Conservation (phyloP, 176 grass and related monocot species). For the Oryza rufipogon region DNA sequence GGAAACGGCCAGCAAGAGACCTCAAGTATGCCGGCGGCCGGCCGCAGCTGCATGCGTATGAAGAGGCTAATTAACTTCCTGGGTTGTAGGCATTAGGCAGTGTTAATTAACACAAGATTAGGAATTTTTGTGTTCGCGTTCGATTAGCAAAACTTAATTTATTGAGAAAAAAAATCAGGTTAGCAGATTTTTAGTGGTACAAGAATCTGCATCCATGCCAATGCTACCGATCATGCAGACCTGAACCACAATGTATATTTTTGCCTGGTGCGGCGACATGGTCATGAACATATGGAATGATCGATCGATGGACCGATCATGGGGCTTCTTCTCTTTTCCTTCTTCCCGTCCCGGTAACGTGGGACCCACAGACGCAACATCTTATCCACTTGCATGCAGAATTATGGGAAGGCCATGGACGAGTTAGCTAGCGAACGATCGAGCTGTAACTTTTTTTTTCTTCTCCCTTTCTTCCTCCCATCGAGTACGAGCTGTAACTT, state of each 20-base stretch:
- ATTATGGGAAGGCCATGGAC: conserved; percentile 38
- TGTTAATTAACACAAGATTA: too few species aligned
- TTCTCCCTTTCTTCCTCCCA: conserved; percentile 21
- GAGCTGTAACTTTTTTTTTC: conserved; percentile 31
- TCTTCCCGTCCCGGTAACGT: neutral
- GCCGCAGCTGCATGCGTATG: too few species aligned
- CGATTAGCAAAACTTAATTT: neutral
- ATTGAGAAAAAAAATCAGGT: neutral
- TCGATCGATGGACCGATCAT: neutral
- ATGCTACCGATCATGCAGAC: neutral
- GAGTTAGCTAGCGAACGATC: neutral
- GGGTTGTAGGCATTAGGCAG: too few species aligned
- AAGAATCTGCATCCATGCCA: neutral
- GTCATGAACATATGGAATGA: neutral
- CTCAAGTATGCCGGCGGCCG: neutral
- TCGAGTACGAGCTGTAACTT: conserved; percentile 48
- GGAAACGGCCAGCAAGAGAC: neutral
- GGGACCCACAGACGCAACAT: conserved; percentile 20
- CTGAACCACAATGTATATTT: neutral
- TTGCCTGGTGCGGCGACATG: neutral
- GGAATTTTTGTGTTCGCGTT: too few species aligned
- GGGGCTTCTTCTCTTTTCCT: neutral
- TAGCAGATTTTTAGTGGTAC: neutral
- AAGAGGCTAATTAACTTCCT: too few species aligned
- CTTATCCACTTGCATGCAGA: conserved; percentile 53